Evolutionary conservation across 2,329 filamentous ascomycete genomes (phyloP).

Genomic region (Fusarium sp.): DNA sequence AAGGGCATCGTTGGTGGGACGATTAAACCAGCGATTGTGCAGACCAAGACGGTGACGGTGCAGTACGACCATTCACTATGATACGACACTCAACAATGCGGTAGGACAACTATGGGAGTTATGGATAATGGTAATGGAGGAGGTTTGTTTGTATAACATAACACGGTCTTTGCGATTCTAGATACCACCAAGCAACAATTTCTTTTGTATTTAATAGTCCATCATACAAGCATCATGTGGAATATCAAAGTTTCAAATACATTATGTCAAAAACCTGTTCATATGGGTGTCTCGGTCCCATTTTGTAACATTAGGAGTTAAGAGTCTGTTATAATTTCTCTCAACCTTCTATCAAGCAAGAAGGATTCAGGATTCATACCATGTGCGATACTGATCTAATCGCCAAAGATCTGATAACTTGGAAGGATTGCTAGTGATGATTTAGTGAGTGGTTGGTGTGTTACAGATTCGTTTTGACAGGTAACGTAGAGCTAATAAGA

Average conservation of each 20-base stretch:
- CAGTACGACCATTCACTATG: slow-evolving; percentile 30
- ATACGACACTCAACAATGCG: background rate
- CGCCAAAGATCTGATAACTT: background rate
- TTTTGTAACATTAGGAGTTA: background rate
- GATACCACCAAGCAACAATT: slow-evolving; percentile 19
- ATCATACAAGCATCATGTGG: background rate
- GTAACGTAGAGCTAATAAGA: background rate
- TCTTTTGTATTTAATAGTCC: slow-evolving; percentile 1
- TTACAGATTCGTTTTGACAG: background rate
- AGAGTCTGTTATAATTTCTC: background rate
- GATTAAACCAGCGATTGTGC: slow-evolving; percentile 36
- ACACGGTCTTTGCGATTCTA: slow-evolving; percentile 1
- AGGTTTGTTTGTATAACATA: background rate
- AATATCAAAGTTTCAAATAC: background rate
- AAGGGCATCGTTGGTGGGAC: slow-evolving; percentile 31
- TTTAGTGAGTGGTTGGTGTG: background rate
- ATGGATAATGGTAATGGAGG: background rate
- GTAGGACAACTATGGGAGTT: background rate
- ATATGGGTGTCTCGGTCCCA: too few species aligned
- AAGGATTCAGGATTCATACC: background rate
- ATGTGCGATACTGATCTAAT: background rate
- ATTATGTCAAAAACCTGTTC: too few species aligned
- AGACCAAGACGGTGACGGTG: slow-evolving; percentile 43
- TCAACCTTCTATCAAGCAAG: background rate
- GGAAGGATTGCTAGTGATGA: background rate